phyloP scores from a whole-genome alignment of 75 land plant genomes.

The Larix kaempferi region DNA sequence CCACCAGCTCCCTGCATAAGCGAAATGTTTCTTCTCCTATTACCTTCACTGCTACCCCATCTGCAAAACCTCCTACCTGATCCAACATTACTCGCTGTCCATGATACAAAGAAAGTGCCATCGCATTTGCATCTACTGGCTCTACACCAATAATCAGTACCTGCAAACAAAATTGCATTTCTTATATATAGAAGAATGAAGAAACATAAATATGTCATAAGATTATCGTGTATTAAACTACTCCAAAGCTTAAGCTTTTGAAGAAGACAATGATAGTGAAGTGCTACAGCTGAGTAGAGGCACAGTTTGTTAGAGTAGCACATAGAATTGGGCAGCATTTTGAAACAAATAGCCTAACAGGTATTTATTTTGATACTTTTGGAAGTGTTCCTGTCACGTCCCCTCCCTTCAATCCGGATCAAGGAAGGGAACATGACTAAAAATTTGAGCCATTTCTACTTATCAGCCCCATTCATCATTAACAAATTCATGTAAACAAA shows the following conservation, averaged over 20 bases:
- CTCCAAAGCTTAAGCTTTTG: not conserved
- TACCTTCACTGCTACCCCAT: slow-evolving; percentile 86
- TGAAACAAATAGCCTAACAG: not conserved
- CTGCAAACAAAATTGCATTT: slow-evolving; percentile 20
- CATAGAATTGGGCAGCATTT: not conserved
- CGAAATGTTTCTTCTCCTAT: slow-evolving; percentile 89
- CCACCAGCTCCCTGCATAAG: slow-evolving; percentile 57
- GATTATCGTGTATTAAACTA: not conserved
- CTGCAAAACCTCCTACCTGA: slow-evolving; percentile 83
- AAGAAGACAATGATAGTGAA: not conserved
- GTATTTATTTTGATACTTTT: not conserved
- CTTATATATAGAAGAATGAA: not conserved
- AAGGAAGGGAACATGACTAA: no score
- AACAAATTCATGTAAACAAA: no score
- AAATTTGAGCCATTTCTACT: no score
- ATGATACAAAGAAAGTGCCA: slow-evolving; percentile 85
- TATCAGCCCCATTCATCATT: no score
- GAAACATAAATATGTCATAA: not conserved
- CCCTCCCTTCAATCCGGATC: no score
- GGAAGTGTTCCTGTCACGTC: no score
- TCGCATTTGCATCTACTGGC: slow-evolving; percentile 89
- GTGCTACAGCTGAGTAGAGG: not conserved
- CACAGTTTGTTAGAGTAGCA: not conserved
- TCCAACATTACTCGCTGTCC: slow-evolving; percentile 69
- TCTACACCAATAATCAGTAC: slow-evolving; percentile 86